A percentile compares a stretch with the other conserved stretches of the same genome.
Conservation (phyloP, 139 green algal genomes). For the Chlamydomonas asymmetrica region DNA sequence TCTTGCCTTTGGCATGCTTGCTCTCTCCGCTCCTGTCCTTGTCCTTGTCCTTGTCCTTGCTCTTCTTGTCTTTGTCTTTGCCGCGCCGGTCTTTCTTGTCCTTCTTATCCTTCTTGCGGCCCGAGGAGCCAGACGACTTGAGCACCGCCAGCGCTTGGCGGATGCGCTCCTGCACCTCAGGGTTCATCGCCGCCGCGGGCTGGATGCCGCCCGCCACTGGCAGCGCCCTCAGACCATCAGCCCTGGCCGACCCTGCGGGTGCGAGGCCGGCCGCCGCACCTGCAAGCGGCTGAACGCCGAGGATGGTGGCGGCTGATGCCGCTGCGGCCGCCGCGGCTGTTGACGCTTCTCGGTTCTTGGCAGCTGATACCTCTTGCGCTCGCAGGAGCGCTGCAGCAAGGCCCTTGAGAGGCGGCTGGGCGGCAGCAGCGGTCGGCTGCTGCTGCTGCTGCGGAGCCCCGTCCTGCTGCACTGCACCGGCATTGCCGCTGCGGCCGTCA, state of each 20-base stretch:
- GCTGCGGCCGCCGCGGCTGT: slow-evolving; percentile 13
- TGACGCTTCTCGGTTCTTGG: slow-evolving; percentile 16
- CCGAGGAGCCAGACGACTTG: no score
- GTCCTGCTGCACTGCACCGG: not conserved
- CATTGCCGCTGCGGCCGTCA: not conserved
- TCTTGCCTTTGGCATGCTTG: slow-evolving; percentile 16
- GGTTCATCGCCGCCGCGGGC: slow-evolving; percentile 13
- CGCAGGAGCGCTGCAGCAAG: slow-evolving; percentile 50
- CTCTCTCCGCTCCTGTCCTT: slow-evolving; percentile 19
- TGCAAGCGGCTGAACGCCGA: slow-evolving; percentile 2
- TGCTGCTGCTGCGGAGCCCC: not conserved
- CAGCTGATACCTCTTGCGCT: slow-evolving; percentile 32
- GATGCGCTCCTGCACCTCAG: slow-evolving; percentile 41
- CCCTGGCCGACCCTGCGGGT: not conserved
- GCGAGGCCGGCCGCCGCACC: not conserved
- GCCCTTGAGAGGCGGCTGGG: slow-evolving; percentile 22
- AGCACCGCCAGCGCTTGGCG: slow-evolving; percentile 37
- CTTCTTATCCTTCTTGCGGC: slow-evolving; percentile 20
- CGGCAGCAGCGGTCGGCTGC: not conserved
- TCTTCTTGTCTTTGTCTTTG: slow-evolving; percentile 28
- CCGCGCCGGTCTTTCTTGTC: slow-evolving; percentile 26
- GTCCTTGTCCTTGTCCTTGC: slow-evolving; percentile 25
- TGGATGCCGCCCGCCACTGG: not conserved
- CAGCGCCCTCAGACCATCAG: not conserved
- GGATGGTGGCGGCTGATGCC: no score